Base-by-base conservation (phyloP, 140 eudicot species). In the Flaveria floridana region DNA sequence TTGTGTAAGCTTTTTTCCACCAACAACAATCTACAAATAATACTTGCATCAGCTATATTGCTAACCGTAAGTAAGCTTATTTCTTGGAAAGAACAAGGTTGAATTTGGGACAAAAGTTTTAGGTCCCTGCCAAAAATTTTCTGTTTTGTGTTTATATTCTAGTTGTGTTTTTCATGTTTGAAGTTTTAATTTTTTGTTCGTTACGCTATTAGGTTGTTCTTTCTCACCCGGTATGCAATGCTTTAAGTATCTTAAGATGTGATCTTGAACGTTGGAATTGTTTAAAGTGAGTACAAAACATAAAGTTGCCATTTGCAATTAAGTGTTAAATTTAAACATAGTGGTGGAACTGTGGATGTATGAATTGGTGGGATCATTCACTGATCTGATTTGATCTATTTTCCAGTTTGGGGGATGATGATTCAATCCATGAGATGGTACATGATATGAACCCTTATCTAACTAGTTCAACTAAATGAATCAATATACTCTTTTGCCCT, bases 311-410 rank as follows among this genome's bases (percentile, higher is more conserved):
- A 52, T 18, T 51, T 19, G 52, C 55, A 51, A 63, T 19, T 18
- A 34, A 57, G 55, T 18, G 55, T 16, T 64, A 30, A 18, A 75
- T 26, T 34, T 15, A 75, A 65, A 21, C 44, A 25, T 61, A 44
- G 71, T 11, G 18, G 34, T 62, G 78, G 61, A 74, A 58, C 16
- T 42, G 62, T 74, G 78, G 61, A 74, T 21, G 26, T 42, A 7
- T 69, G 46, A 69, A 70, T 46, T 6, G 57, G 59, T 37, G 4
- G 19, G 58, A n/a, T 74, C 10, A 13, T 50, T 46, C 71, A 47
- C 7, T 74, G 20, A 47, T 59, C 53, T 73, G 68, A 72, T 72
- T 42, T 73, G 18, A 73, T 58, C 16, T 73, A 62, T 73, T 46
- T 7, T 73, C 20, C 15, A 61, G 28, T 61, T 46, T 12, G 55